Base-by-base conservation (phyloP, 192 early-diverging fungal genomes). In the Obelidium mucronatum region DNA sequence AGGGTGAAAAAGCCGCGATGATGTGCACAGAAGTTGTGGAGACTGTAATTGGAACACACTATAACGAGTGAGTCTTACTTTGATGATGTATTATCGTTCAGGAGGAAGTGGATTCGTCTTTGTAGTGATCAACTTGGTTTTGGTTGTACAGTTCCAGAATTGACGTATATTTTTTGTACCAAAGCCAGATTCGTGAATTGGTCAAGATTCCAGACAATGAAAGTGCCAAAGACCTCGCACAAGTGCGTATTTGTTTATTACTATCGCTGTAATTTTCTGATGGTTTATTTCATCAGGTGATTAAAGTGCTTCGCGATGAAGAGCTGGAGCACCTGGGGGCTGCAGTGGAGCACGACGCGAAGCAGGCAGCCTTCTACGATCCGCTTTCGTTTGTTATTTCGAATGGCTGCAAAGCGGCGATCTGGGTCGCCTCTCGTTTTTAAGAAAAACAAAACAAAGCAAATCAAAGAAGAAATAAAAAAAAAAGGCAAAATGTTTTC, bases 11-110 rank as follows among this genome's bases (percentile, higher is more conserved):
- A 71, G 95, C 95, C 28, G 95, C 95, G 34, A 99, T 99, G 96
- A 95, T 96, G n/a, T 97, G 95, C 80, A 99, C 97, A 0, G 97
- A 99, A 75, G 97, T 95, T 2, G 97, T 97, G 17, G 97, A 99
- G 84, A 96, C 95, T 8, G 91, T 94, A 13, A 99, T 99, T 81
- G 96, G 97, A 31, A 80, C 91, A 40, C 97, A 99, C 78, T 98
- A 98, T 81, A 94, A 98, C 76, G 95, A 98, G 90, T 91, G 82
- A 55, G 84, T 44, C 22, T n/a, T 58, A 28, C 73, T 37, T 3
- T 55, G 8, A n/a, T n/a, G n/a, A n/a, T n/a, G n/a, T n/a, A n/a
- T n/a, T n/a, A n/a, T n/a, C n/a, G n/a, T n/a, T n/a, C n/a, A n/a
- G n/a, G n/a, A n/a, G n/a, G n/a, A n/a, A n/a, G n/a, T n/a, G n/a